Evolutionary conservation across 2,329 filamentous ascomycete species (phyloP).

Genomic region (Ceratocystis huliohia): DNA sequence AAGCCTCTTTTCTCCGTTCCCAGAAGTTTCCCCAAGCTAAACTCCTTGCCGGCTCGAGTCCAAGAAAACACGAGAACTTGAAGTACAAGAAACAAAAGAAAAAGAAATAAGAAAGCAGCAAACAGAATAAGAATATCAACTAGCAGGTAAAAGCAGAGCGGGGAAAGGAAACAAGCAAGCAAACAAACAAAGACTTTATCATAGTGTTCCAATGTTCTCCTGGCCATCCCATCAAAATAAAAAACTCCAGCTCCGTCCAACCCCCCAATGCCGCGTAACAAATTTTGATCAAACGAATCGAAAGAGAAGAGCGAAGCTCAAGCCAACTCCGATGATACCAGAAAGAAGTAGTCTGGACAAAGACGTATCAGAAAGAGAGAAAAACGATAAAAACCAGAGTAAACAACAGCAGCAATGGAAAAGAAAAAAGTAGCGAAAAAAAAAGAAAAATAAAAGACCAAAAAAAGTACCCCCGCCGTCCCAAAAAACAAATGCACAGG

Average conservation of each 20-base stretch:
- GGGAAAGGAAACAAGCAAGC: constrained; percentile 13
- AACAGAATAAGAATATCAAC: constrained; percentile 17
- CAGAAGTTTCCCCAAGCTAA: background rate
- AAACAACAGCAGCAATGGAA: constrained; percentile 21
- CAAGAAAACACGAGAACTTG: background rate
- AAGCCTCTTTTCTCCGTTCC: background rate
- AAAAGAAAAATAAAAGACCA: constrained; percentile 17
- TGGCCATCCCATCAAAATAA: constrained; percentile 16
- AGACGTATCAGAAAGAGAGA: constrained; percentile 21
- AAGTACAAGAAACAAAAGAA: constrained; percentile 12
- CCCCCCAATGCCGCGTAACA: constrained; percentile 14
- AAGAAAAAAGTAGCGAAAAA: constrained; percentile 21
- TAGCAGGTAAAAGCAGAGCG: background rate
- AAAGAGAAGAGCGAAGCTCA: constrained; percentile 17
- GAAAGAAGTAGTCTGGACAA: constrained; percentile 21
- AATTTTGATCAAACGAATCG: constrained; percentile 14
- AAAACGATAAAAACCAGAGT: constrained; percentile 18
- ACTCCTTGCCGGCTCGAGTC: background rate
- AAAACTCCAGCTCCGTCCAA: constrained; percentile 20
- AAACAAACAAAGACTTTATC: constrained; percentile 11
- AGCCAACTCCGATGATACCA: constrained; percentile 20
- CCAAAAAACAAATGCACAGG: constrained; percentile 15
- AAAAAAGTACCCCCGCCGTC: constrained; percentile 11
- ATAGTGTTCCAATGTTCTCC: constrained; percentile 5
- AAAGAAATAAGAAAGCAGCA: constrained; percentile 6